phyloP scores from a whole-genome alignment of 805 yeast genomes.

The Candida methanosorbosa region DNA sequence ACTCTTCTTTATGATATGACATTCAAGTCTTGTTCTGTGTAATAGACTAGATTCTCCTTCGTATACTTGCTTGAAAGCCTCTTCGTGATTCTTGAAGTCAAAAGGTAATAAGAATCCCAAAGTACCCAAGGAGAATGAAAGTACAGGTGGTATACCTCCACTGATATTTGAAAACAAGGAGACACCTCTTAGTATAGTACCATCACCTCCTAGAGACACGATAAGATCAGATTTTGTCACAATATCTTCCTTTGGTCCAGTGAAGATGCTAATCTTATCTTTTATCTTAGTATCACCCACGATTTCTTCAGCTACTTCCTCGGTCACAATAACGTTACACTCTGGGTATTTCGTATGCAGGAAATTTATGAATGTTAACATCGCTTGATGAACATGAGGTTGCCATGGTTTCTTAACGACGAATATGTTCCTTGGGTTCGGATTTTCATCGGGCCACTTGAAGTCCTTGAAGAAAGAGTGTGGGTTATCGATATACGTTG shows the following conservation, averaged over 20 bases:
- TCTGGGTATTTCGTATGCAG: slow-evolving; percentile 52
- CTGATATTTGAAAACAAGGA: slow-evolving; percentile 59
- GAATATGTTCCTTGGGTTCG: slow-evolving; percentile 66
- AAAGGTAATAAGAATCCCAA: slow-evolving; percentile 86
- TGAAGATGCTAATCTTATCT: slow-evolving; percentile 34
- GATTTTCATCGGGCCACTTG: slow-evolving; percentile 65
- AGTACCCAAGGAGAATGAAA: slow-evolving; percentile 86
- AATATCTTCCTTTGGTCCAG: slow-evolving; percentile 53
- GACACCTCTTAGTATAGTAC: slow-evolving; percentile 81
- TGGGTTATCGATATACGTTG: slow-evolving; percentile 46
- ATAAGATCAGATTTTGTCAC: slow-evolving; percentile 65
- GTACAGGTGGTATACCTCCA: slow-evolving; percentile 88
- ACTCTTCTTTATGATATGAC: slow-evolving; percentile 45
- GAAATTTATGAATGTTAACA: slow-evolving; percentile 55
- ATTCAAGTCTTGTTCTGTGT: slow-evolving; percentile 71
- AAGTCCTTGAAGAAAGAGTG: slow-evolving; percentile 55
- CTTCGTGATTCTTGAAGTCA: slow-evolving; percentile 53
- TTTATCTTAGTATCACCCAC: slow-evolving; percentile 2
- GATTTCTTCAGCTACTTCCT: slow-evolving; percentile 68
- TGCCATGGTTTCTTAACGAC: slow-evolving; percentile 85
- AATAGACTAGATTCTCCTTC: slow-evolving; percentile 62
- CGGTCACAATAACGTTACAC: slow-evolving; percentile 72
- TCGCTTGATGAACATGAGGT: slow-evolving; percentile 50
- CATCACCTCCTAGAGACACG: slow-evolving; percentile 94
- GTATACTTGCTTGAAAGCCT: slow-evolving; percentile 59